Evolutionary conservation across 2,329 filamentous ascomycete genomes (phyloP), one percentile per base, ranked within the genome.

Genomic region (Pleomassaria siparia): DNA sequence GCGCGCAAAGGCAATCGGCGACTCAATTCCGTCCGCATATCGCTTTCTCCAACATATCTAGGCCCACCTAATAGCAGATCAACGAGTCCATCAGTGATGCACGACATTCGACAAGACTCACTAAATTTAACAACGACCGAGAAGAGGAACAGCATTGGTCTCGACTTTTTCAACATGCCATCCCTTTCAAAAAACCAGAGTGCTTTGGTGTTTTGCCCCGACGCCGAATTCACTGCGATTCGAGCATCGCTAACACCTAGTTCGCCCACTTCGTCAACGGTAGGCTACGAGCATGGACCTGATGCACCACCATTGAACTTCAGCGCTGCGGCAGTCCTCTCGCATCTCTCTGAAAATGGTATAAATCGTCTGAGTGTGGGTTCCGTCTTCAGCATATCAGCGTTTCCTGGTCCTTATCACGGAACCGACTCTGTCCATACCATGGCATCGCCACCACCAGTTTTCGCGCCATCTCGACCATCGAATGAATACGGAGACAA

Each of bases 361-460:
- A 50, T 50, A 4, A 54, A 61, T 20, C 56, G 60, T 8, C 12
- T 63, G 21, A 70, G 65, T 36, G 56, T 44, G 5, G 54, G 58
- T 9, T 66, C 64, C 10, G 45, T 64, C 2, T 66, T 71, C 52
- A 70, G 58, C 41, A 69, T 74, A 36, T 68, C 70, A 2, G 64
- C 46, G 3, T 72, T 76, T 75, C 87, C 91, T 71, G 96, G 76
- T 7, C 85, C 83, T 72, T 96, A 91, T 75, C 89, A 96, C 67
- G 84, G 89, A 9, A 87, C 91, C 63, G 96, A 96, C 54, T 94
- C 68, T 9, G 69, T 74, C 22, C 76, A 74, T 5, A 77, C 74
- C 6, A 71, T 74, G 1, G 64, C 63, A 44, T 74, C 60, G 72
- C 80, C 62, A 75, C 64, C 59, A 6, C 64, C 76, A n/a, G 85